Conservation (phyloP, 768 basidiomycete genomes). For the Gyrodon lividus region DNA sequence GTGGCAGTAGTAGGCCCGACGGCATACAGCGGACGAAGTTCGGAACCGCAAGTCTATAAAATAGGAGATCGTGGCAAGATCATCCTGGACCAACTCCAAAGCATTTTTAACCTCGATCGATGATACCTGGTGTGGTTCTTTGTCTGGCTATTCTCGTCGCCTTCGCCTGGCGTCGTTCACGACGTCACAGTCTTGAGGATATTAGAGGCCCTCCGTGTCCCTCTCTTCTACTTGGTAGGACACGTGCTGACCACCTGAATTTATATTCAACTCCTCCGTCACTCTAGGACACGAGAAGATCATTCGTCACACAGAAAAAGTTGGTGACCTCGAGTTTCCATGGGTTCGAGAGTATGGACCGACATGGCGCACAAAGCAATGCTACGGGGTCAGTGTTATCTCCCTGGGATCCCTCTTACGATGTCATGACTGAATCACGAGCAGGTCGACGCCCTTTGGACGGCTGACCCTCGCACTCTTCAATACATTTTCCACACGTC, state of each 20-base stretch:
- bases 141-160: not conserved
- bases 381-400: conserved; percentile 9
- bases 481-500: conserved; percentile 29
- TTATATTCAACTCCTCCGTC: not conserved
- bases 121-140: not conserved
- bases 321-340: conserved; percentile 30
- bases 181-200: conserved; percentile 3
- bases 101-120: too few relatives aligned
- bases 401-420: not conserved
- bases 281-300: conserved; percentile 24
- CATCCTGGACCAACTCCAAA: too few relatives aligned
- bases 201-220: conserved; percentile 6
- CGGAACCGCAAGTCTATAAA: too few relatives aligned
- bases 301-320: conserved; percentile 20
- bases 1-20: too few relatives aligned
- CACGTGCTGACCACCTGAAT: not conserved
- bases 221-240: conserved; percentile 4
- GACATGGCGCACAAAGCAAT: conserved; percentile 18
- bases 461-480: conserved; percentile 28
- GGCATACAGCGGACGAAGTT: too few relatives aligned
- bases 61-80: too few relatives aligned
- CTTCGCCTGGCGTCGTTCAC: conserved; percentile 4
- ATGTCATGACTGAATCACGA: not conserved
- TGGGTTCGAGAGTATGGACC: conserved; percentile 29
- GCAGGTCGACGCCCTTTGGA: conserved; percentile 29